Base-by-base conservation (phyloP, 1,284 basidiomycete species). In the Pseudozyma pruni region DNA sequence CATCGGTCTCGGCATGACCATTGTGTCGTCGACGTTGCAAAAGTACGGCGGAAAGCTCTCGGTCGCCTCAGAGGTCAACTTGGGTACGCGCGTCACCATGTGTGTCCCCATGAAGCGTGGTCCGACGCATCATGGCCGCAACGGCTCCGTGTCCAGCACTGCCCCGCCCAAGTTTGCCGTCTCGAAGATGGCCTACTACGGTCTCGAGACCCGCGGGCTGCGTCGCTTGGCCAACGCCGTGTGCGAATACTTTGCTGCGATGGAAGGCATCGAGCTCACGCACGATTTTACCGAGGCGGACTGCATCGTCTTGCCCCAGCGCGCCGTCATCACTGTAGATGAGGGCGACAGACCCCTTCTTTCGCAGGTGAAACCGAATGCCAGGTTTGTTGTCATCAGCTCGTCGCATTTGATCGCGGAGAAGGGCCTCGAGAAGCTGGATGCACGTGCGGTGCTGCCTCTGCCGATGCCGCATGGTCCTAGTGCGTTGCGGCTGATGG, bases 1-100 rank as follows among this genome's bases (percentile, higher is more conserved):
- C n/a, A 70, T 68, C 11, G 75, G 75, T 33, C 58, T 78, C 6
- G 71, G 72, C 13, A 68, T 74, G 49, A 71, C 74, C 16, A 74
- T 77, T n/a, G 73, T 70, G 8, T 72, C 75, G 4, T 64, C 62
- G 16, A 61, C 69, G 2, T 27, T 72, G 33, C 62, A 70, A 19
- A 66, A 68, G 52, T 49, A 61, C 31, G 68, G 72, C 32, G 75
- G 72, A 13, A 57, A 61, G 25, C 53, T 78, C 3, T 54, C 58
- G 25, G 71, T 78, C 6, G 50, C 61, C 1, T 74, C 71, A 11
- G 60, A 74, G 32, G 45, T 63, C 42, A 64, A 68, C 13, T 13
- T 67, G 19, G 75, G 75, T 14, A 78, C 75, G 22, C 56, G 45
- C 10, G 59, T 78, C 25, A 68, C 56, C 32, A 53, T 75, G 45